phyloP scores from a whole-genome alignment of 148 eudicot genomes.

The Oxyria digyna region DNA sequence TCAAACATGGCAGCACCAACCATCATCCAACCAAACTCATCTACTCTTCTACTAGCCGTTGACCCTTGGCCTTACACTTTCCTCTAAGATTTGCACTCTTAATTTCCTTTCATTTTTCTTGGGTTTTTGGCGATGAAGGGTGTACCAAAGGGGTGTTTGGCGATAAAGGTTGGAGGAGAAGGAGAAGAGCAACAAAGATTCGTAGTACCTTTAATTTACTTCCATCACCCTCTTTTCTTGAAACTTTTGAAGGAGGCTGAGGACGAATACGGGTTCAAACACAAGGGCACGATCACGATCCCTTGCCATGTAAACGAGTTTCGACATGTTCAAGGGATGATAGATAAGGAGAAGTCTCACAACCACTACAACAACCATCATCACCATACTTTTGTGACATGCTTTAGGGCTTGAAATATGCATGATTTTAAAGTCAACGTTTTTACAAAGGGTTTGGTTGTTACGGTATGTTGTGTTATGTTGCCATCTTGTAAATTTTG shows the following conservation, averaged over 20 bases:
- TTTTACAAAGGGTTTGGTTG: background rate
- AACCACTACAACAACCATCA: slow-evolving; percentile 5
- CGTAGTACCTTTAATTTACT: slow-evolving; percentile 32
- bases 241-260: slow-evolving; percentile 44
- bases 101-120: background rate
- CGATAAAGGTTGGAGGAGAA: slow-evolving; percentile 35
- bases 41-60: background rate
- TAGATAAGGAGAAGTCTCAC: slow-evolving; percentile 21
- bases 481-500: background rate
- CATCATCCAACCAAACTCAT: background rate
- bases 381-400: slow-evolving; percentile 22
- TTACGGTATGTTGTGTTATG: background rate
- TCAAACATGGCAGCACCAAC: background rate
- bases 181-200: slow-evolving; percentile 33
- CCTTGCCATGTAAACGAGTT: slow-evolving; percentile 45
- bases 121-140: background rate
- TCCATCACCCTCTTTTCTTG: slow-evolving; percentile 44
- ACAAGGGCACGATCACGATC: slow-evolving; percentile 39
- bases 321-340: slow-evolving; percentile 24
- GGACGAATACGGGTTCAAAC: slow-evolving; percentile 48
- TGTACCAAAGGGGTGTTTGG: slow-evolving; percentile 42
- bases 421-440: no score
- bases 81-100: background rate
- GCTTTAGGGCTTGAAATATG: slow-evolving; percentile 46
- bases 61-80: background rate